These are phyloP conservation scores for Telopea speciosissima DNA, from an alignment of 177 flowering plant species.

Conservation along the genomic window DNA sequence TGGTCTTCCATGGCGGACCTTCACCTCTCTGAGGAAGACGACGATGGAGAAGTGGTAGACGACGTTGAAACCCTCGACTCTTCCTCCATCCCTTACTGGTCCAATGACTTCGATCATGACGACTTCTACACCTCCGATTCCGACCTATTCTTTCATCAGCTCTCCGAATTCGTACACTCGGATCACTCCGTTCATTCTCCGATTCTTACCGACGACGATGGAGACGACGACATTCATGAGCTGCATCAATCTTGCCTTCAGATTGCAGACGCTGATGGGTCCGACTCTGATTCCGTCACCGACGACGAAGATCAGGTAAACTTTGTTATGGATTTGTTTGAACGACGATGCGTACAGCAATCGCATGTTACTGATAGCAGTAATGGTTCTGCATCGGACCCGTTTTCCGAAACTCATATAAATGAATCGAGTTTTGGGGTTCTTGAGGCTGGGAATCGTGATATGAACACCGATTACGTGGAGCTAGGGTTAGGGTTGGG, in stretches of 20 bases:
- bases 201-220: background rate
- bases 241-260: background rate
- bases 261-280: background rate
- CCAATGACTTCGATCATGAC: background rate
- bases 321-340: background rate
- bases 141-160: background rate
- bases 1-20: background rate
- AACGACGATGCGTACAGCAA: background rate
- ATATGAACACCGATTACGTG: conserved; percentile 22
- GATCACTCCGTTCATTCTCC: background rate
- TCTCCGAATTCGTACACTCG: background rate
- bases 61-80: background rate
- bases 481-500: conserved; percentile 34
- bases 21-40: background rate
- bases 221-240: background rate
- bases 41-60: background rate
- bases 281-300: background rate
- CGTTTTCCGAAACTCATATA: conserved; percentile 10
- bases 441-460: conserved; percentile 26
- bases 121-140: background rate
- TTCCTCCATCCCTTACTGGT: background rate
- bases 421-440: conserved; percentile 27
- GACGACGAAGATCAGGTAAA: background rate
- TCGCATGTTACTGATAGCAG: conserved; percentile 3
- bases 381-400: conserved; percentile 13